Conservation (phyloP, 169 alveolate genomes). For the Toxoplasma gondii region DNA sequence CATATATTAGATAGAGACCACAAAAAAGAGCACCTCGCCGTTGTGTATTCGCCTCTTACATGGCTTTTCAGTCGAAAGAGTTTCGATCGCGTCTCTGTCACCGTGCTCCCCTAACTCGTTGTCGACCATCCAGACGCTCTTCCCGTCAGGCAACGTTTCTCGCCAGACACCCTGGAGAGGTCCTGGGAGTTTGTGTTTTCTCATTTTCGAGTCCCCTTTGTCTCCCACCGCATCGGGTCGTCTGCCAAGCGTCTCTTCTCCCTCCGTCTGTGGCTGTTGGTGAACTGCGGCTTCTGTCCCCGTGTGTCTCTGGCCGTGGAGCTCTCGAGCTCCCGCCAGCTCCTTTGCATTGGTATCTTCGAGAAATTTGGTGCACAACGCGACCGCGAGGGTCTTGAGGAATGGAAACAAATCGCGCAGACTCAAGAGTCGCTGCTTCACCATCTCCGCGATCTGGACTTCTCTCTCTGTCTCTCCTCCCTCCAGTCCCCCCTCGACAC, state of each 20-base stretch:
- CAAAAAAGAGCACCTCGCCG: no score
- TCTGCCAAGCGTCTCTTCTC: background rate
- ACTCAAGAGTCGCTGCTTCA: background rate
- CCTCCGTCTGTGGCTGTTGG: background rate
- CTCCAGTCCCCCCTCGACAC: background rate
- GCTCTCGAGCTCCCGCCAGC: background rate
- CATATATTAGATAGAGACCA: no score
- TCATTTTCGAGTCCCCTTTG: background rate
- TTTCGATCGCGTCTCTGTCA: no score
- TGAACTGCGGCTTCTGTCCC: background rate
- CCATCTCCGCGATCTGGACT: background rate
- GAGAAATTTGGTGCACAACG: background rate
- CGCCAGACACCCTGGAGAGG: background rate
- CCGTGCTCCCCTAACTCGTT: background rate
- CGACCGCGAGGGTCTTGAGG: background rate
- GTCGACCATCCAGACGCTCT: background rate
- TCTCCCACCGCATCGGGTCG: background rate
- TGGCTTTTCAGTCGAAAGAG: no score
- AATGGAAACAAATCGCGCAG: background rate
- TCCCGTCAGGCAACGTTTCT: background rate
- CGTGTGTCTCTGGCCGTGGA: background rate
- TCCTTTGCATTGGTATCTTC: background rate
- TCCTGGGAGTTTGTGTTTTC: background rate
- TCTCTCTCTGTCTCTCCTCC: background rate
- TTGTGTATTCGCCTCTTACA: no score